Evolutionary conservation across 495 filamentous ascomycete genomes (phyloP), one percentile per base, ranked within the genome.

Genomic region (Penicillium antarcticum): DNA sequence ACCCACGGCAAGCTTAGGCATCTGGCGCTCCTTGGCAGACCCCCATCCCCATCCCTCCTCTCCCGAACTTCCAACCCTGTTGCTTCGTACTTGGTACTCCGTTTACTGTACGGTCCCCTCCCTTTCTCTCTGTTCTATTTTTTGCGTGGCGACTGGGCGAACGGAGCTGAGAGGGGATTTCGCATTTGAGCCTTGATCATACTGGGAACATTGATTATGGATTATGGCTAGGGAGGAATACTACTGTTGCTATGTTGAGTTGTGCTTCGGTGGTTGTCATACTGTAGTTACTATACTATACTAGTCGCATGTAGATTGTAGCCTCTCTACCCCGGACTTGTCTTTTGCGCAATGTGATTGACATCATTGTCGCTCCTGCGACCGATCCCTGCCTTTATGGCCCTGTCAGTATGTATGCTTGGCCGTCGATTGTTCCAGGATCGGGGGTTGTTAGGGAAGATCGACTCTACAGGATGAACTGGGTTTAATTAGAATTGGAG

Each of bases 1-100:
- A 29, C 38, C 36, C 55, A 54, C 55, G 38, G 52, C 52, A 59
- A 65, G 62, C 62, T 65, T 65, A 65, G 62, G 61, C 56, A 65
- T 62, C 60, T 58, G 49, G 54, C 54, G 62, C 40, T 32, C 47
- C 56, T 65, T 65, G 62, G 59, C 59, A 53, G 16, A 33, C 37
- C 42, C 32, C 21, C 21, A 23, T 23, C 21, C 21, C 26, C 21
- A 23, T 23, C 21, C 21, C 21, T 23, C 21, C 21, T 23, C 21
- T 23, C 7, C 26, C 26, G 1, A 29, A 29, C 26, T 29, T 7
- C 26, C 26, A 29, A 29, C 26, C 26, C 26, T 29, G 26, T 29
- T 23, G 5, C 21, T 3, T 2, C 2, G 21, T 5, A 23, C 21
- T 23, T 2, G 21, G 26, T 3, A 29, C 37, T 55, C 39, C 23